Base-by-base conservation (phyloP, 2,329 filamentous ascomycete species). In the Bipolaris cookei region DNA sequence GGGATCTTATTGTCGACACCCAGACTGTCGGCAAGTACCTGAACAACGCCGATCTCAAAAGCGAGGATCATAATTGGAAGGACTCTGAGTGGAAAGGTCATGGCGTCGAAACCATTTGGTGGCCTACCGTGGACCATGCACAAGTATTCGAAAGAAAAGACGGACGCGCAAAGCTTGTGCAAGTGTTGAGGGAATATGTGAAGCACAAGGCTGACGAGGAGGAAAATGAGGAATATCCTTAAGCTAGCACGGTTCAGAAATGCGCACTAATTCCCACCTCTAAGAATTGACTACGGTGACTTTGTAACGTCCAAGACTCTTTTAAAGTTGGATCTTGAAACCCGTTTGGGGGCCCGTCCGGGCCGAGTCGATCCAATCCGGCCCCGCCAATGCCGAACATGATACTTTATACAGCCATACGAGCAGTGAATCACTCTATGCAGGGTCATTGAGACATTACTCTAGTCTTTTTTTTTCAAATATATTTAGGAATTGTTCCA, bases 1-100 rank as follows among this genome's bases (percentile, higher is more conserved):
- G 80, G 51, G 88, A 90, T 74, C 72, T 90, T 43, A 90, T 91
- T 61, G 85, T 90, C 4, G 81, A 90, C 66, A 85, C 86, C 0
- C 71, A 78, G 18, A 80, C 80, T 0, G 84, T 90, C 3, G 83
- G 82, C 1, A 77, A 78, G 43, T 90, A 90, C 67, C 70, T 90
- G 42, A 77, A 77, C 11, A 76, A 76, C 2, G 65, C 70, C 3
- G 69, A 74, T 42, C 44, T 74, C 53, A 68, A 67, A 47, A 61
- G 57, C 18, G 73, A 76, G 47, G 64, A 73, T 16, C 23, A 34
- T 3, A 51, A 20, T 1, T 76, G 73, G 76, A 71, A 75, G 60
- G 66, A 75, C 43, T 30, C 69, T 54, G 67, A 76, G 8, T 77
- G 74, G 72, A 68, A 54, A 21, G 76, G 77, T 3, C 62, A 77